phyloP scores from a whole-genome alignment of 2,329 filamentous ascomycete species.

The Salinomyces thailandicus region DNA sequence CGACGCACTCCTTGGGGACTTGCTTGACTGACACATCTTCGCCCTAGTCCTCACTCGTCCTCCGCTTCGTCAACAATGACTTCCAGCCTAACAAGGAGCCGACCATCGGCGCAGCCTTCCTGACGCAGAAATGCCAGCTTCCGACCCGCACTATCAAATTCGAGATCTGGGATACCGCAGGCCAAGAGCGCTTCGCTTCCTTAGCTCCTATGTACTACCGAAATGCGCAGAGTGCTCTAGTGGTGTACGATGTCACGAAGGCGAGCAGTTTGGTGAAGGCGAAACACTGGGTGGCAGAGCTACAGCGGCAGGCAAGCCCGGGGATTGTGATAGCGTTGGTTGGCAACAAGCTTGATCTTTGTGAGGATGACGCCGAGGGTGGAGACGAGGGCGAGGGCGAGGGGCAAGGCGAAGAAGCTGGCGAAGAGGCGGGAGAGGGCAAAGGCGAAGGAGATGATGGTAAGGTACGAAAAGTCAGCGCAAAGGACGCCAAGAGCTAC shows the following conservation, averaged over 20 bases:
- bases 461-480: conserved; percentile 78
- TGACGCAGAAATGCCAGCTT: conserved; percentile 97
- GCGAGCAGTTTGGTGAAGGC: conserved; percentile 91
- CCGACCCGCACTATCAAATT: conserved; percentile 67
- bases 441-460: conserved; percentile 36
- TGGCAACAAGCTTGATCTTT: conserved; percentile 89
- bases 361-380: conserved; percentile 45
- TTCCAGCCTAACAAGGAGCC: conserved; percentile 99
- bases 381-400: conserved; percentile 34
- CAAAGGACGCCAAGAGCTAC: conserved; percentile 83
- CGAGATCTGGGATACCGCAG: conserved; percentile 92
- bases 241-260: conserved; percentile 98
- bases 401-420: conserved; percentile 42
- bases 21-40: conserved; percentile 3
- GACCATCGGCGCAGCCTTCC: conserved; percentile 95
- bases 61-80: conserved; percentile 98
- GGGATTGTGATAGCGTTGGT: conserved; percentile 96
- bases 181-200: conserved; percentile 93
- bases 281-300: conserved; percentile 96
- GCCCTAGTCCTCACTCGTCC: conserved; percentile 78
- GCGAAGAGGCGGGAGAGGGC: conserved; percentile 38
- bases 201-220: conserved; percentile 99
- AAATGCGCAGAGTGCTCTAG: conserved; percentile 92
- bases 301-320: conserved; percentile 89
- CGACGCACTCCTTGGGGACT: too few relatives aligned